Evolutionary conservation across 306 rosid genomes (phyloP), one percentile per base, ranked within the genome.

Genomic region (Gleditsia sinensis): DNA sequence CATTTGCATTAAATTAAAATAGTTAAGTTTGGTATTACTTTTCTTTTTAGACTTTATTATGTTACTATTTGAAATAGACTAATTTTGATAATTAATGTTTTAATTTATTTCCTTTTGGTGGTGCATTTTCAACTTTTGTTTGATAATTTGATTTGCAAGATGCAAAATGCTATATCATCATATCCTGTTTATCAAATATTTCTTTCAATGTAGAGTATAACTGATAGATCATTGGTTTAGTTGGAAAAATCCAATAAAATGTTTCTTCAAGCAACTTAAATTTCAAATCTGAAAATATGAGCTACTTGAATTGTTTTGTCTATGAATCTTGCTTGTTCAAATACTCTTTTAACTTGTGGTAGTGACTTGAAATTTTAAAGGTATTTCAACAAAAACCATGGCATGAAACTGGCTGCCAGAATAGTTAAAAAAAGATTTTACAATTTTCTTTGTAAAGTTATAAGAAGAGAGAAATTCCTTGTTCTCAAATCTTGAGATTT

Each of bases 111-210:
- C 34, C 24, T 43, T n/a, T 30, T 12, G 36, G 54, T 64, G 50
- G 19, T 60, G 19, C 19, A 3, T 66, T 75, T 27, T 28, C 56
- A 55, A 14, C n/a, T 43, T 42, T 19, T 57, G 24, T 46, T 10
- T 32, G 73, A 45, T 61, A 74, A 48, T 9, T 73, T 49, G 12
- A 61, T 59, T 59, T 28, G n/a, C 24, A 45, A 21, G 57, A 59
- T 2, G 54, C 59, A 72, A 43, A n/a, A 62, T 37, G 17, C 46
- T 19, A 59, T n/a, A 3, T 19, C 17, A 39, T 40, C 19, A 2
- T 75, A 11, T 11, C 48, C 46, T 75, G 24, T 27, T 20, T 7
- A 45, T 46, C 61, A 46, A 54, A 48, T 40, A 23, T 75, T 65
- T 64, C 45, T 51, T 51, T 25, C 27, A 50, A 0, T 45, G 9